Evolutionary conservation across 1,284 basidiomycete species (phyloP).

Genomic region (Exobasidium rhododendri): DNA sequence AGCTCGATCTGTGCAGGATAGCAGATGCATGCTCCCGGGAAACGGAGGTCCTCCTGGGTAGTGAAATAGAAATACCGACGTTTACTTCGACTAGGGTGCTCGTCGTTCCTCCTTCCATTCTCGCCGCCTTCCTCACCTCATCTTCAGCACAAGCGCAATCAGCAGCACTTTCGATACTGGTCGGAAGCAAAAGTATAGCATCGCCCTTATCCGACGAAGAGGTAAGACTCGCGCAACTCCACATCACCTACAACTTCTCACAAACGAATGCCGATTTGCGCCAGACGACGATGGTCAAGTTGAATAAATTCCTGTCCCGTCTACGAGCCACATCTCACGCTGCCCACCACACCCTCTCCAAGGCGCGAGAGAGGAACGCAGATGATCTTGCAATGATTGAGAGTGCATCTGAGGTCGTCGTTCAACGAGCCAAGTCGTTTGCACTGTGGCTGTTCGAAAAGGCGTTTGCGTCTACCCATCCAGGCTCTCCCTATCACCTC

Average conservation of each 20-base stretch:
- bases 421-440: slow-evolving; percentile 28
- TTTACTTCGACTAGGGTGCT: neutral
- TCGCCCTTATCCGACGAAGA: neutral
- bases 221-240: neutral
- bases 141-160: neutral
- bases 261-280: neutral
- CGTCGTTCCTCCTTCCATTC: neutral
- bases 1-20: neutral
- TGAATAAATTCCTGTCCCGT: slow-evolving; percentile 43
- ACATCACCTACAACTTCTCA: neutral
- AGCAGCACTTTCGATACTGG: neutral
- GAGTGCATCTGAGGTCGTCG: slow-evolving; percentile 18
- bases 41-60: neutral
- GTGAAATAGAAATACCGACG: too few relatives aligned
- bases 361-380: neutral
- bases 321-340: slow-evolving; percentile 40
- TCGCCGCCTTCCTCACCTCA: neutral
- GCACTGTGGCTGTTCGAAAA: slow-evolving; percentile 26
- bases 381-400: neutral
- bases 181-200: neutral
- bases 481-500: slow-evolving; percentile 45
- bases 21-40: neutral
- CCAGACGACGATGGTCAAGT: slow-evolving; percentile 6
- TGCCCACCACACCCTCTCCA: slow-evolving; percentile 17
- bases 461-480: slow-evolving; percentile 31